Evolutionary conservation across 2,329 filamentous ascomycete genomes (phyloP), one percentile per base, ranked within the genome.

Genomic region (Pyrenophora graminea): DNA sequence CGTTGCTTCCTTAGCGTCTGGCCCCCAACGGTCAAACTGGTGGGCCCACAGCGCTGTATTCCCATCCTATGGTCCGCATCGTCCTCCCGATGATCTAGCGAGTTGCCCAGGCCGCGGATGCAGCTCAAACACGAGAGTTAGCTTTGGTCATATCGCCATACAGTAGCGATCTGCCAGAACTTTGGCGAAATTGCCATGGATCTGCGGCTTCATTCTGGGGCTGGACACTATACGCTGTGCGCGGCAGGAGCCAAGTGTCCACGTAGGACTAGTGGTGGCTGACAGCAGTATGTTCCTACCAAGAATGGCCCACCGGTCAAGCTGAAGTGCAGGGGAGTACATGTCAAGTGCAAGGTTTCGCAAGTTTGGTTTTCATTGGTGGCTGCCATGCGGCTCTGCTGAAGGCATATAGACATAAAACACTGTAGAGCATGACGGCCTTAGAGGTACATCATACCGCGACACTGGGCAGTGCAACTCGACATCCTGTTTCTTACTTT

Each of bases 311-410:
- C 61, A 71, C 69, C 69, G 68, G 69, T 72, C 55, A 71, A 65
- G 45, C 45, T 52, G 40, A 41, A 31, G 23, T 17, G 37, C 39
- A 39, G 34, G 47, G 45, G 45, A 46, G 36, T 51, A 52, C 38
- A 33, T 9, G 23, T 18, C 44, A 34, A 15, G 27, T 30, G 21
- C 48, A 41, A 51, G 42, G 53, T 42, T 32, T 34, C 51, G 50
- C 52, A 48, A 48, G 45, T 32, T 25, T 31, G 23, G 31, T 30
- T 50, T 43, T 58, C 30, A 61, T 62, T 55, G 47, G 53, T 51
- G 44, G 45, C 17, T 41, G 8, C 30, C 17, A 68, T 72, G 70
- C 66, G 70, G 70, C 70, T 72, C 70, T 72, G 70, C 69, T 21
- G 51, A 62, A 21, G 6, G 15, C 49, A 45, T 48, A 47, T 32